Base-by-base conservation (phyloP, 768 basidiomycete species). In the Leccinum incarnatum region DNA sequence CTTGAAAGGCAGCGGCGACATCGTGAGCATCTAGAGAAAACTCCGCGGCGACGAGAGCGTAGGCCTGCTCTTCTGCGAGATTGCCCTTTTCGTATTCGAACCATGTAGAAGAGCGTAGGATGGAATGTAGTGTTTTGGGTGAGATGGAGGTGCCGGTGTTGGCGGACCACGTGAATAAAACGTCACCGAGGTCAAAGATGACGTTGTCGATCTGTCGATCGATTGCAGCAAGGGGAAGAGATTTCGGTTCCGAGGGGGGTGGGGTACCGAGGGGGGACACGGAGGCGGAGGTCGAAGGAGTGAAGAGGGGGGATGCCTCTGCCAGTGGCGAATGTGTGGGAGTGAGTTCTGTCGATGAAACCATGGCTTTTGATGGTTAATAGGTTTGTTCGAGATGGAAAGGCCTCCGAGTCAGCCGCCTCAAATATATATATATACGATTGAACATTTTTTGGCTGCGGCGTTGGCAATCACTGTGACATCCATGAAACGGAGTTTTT, bases 31-130 rank as follows among this genome's bases (percentile, higher is more conserved):
- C 64, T 37, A 67, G 30, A 50, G 53, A 65, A 23, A 67, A 68
- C 53, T 65, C 52, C 19, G 40, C 27, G 1, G 63, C 58, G 2
- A 34, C 29, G 17, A 56, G 58, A 34, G 45, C 9, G 23, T 65
- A 62, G 1, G 37, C 29, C 17, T 68, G 53, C 0, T 58, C 58
- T 52, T 68, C 56, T 2, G 17, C 10, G 14, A 65, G 29, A 47
- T 62, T 68, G 0, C 67, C 66, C 29, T 67, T 67, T 12, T 67
- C 66, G 32, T 67, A 66, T 40, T 66, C 67, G 6, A 67, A 67
- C 66, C 67, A 67, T 0, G 34, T 60, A 11, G 53, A 56, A 19
- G 66, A 68, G 5, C 55, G 61, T 10, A 67, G 40, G 17, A 67
- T 63, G 1, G 47, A 49, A 23, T 57, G 55, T 1, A 67, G 19